Base-by-base conservation (phyloP, 768 basidiomycete genomes). In the Pleurotus giganteus region DNA sequence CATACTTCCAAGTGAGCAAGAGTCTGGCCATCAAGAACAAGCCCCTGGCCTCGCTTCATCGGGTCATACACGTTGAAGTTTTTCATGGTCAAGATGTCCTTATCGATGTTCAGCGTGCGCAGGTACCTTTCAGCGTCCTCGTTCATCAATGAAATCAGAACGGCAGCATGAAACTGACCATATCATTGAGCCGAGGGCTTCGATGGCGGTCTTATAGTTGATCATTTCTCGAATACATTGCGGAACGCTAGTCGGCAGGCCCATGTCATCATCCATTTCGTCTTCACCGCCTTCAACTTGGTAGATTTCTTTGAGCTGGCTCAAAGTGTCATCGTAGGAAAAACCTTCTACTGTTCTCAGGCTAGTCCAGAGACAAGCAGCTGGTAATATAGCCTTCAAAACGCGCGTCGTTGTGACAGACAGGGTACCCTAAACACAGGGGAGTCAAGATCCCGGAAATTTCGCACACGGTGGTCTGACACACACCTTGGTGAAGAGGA, bases 41-140 rank as follows among this genome's bases (percentile, higher is more conserved):
- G 71, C 24, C 86, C 90, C 65, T 86, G 79, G n/a, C 94, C 94
- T 57, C 81, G 80, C 66, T 89, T 87, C 83, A 98, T 93, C 0
- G 97, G 97, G 69, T 98, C 94, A 65, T 96, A 97, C 34, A 97
- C 78, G 61, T 98, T 95, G 79, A 99, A 99, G 66, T 98, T 98
- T 73, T 85, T 89, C 88, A 97, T 94, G 53, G 86, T 91, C 63
- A 99, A 69, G 53, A 99, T 85, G 59, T 98, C 95, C 65, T 92
- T 90, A 73, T 95, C 96, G 58, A 98, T 93, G 65, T 98, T 98
- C 36, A 99, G 80, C 57, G 92, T 91, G 32, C 89, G 85, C 12
- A 98, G 81, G 66, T 94, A 94, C 84, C 88, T 86, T 53, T 37
- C 28, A 32, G 49, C 45, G 34, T 26, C 23, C 44, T 55, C 31